Percentiles rank a stretch among this genome's conserved stretches.
These are phyloP conservation scores for Microdochium nivale DNA, from an alignment of 2,329 filamentous ascomycete species.

Conservation along the genomic window DNA sequence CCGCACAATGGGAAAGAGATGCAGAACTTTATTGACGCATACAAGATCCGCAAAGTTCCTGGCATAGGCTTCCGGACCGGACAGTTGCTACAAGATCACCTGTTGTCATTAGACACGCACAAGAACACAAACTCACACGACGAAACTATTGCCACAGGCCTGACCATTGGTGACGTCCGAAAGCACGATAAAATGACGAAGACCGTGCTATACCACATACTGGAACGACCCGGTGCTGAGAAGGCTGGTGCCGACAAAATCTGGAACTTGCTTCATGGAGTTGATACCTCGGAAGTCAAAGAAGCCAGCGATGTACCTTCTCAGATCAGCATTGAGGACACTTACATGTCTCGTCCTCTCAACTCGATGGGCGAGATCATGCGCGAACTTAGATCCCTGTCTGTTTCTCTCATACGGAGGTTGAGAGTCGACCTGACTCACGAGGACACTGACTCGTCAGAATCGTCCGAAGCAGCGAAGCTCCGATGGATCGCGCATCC, in stretches of 20 bases:
- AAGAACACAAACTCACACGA: conserved; percentile 23
- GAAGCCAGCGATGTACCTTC: conserved; percentile 63
- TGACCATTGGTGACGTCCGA: conserved; percentile 61
- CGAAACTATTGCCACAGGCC: conserved; percentile 24
- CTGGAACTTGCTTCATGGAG: conserved; percentile 74
- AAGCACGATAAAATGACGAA: conserved; percentile 54
- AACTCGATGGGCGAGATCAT: conserved; percentile 54
- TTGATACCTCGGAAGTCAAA: conserved; percentile 68
- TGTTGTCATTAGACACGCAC: conserved; percentile 26
- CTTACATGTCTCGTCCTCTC: conserved; percentile 62
- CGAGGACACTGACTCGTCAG: conserved; percentile 24
- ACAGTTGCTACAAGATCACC: conserved; percentile 53
- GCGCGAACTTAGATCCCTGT: conserved; percentile 60
- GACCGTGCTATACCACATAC: conserved; percentile 55
- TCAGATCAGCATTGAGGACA: conserved; percentile 93
- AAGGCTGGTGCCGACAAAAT: conserved; percentile 63
- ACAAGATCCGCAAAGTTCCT: conserved; percentile 73
- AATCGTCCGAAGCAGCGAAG: conserved; percentile 18
- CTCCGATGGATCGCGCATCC: conserved; percentile 68
- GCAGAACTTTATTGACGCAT: conserved; percentile 61
- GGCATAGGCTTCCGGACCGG: conserved; percentile 79
- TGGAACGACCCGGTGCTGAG: conserved; percentile 62
- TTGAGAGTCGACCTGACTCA: conserved; percentile 71
- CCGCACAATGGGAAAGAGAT: conserved; percentile 52
- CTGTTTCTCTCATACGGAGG: conserved; percentile 62